A percentile compares a stretch with the other conserved stretches of the same genome.
These are phyloP conservation scores for Colletotrichum caudatum DNA, from an alignment of 2,329 filamentous ascomycete genomes.

Conservation along the genomic window DNA sequence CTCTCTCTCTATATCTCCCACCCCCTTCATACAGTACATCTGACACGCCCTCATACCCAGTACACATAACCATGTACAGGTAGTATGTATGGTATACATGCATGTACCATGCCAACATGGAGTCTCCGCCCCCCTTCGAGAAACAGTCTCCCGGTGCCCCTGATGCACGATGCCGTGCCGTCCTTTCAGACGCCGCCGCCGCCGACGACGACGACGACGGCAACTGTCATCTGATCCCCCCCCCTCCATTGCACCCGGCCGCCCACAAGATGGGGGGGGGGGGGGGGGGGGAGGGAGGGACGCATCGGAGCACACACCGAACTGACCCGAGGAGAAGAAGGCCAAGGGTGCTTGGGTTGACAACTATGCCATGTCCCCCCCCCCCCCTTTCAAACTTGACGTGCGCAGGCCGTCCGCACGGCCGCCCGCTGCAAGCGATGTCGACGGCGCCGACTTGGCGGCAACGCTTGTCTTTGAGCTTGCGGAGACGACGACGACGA, in stretches of 20 bases:
- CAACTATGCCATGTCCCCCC: constrained; percentile 5
- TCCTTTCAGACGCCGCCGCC: too few species aligned
- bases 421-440: constrained; percentile 37
- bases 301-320: constrained; percentile 23
- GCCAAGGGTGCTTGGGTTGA: constrained; percentile 19
- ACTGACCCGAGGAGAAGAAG: not conserved
- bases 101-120: constrained; percentile 33
- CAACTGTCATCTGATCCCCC: constrained; percentile 19
- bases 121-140: constrained; percentile 17
- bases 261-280: constrained; percentile 8
- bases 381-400: constrained; percentile 23
- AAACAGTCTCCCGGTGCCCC: constrained; percentile 35
- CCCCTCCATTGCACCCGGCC: not conserved
- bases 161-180: constrained; percentile 32
- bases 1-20: too few species aligned
- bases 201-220: not conserved
- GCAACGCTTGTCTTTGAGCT: constrained; percentile 15
- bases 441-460: constrained; percentile 35
- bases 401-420: constrained; percentile 33
- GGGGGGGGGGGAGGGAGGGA: constrained; percentile 1
- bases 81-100: too few species aligned
- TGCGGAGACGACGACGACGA: constrained; percentile 33
- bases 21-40: not conserved
- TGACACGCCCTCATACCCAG: constrained; percentile 3
- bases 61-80: too few species aligned